Evolutionary conservation across 768 basidiomycete species (phyloP), one percentile per base, ranked within the genome.

Genomic region (Trametes cinnabarina): DNA sequence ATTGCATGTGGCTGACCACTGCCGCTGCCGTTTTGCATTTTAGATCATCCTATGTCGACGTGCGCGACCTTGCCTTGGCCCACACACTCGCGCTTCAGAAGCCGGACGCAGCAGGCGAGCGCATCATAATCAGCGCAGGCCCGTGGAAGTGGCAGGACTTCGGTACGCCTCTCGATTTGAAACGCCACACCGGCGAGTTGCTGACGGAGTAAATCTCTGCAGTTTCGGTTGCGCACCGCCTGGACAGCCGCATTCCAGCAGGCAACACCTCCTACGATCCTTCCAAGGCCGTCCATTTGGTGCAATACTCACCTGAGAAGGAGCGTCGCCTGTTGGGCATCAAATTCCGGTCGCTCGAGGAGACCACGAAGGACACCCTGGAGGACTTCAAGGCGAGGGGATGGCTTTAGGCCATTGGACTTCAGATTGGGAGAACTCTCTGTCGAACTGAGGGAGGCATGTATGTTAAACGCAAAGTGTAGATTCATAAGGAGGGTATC

Each of bases 381-480:
- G 70, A 66, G 7, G 77, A 82, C 58, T 81, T 75, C 49, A 74
- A 76, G 62, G 66, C 61, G n/a, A 71, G 73, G 25, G 76, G 77
- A 1, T 81, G 63, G 56, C 46, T 58, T 34, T 58, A 20, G n/a
- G n/a, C n/a, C n/a, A n/a, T n/a, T n/a, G n/a, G n/a, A n/a, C n/a
- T n/a, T n/a, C n/a, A n/a, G n/a, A n/a, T n/a, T n/a, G n/a, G n/a
- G n/a, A n/a, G n/a, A n/a, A n/a, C n/a, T n/a, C n/a, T n/a, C n/a
- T n/a, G n/a, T n/a, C n/a, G n/a, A n/a, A n/a, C n/a, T n/a, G n/a
- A n/a, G n/a, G n/a, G n/a, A n/a, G n/a, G n/a, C n/a, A n/a, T n/a
- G n/a, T n/a, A n/a, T n/a, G n/a, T n/a, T n/a, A n/a, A n/a, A n/a
- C n/a, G n/a, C n/a, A n/a, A n/a, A n/a, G n/a, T n/a, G n/a, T n/a